Conservation (phyloP, 2,329 filamentous ascomycete species). For the Tolypocladium ophioglossoides region DNA sequence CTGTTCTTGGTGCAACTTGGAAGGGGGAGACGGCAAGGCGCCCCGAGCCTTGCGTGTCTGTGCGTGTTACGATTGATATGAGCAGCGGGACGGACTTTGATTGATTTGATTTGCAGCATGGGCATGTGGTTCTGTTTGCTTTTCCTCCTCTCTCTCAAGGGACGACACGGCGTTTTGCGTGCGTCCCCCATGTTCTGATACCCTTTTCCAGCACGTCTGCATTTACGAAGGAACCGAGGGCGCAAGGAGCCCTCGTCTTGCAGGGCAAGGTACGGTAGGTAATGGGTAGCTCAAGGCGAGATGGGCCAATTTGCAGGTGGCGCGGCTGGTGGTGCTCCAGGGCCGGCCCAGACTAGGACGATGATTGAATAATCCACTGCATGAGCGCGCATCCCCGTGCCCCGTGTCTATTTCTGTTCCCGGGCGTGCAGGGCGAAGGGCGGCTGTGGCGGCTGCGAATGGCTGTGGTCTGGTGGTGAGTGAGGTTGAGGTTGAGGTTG, state of each 20-base stretch:
- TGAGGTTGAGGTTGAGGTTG: neutral
- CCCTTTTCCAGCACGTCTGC: conserved; percentile 19
- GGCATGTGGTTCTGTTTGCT: conserved; percentile 2
- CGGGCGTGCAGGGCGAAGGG: neutral
- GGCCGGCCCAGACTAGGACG: neutral
- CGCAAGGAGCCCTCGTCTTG: neutral
- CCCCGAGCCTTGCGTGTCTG: neutral
- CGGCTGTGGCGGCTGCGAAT: neutral
- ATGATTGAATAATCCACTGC: neutral
- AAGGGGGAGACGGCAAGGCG: neutral
- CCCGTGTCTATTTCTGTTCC: too few relatives aligned
- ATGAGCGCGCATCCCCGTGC: neutral
- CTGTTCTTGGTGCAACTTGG: neutral
- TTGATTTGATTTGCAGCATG: conserved; percentile 1
- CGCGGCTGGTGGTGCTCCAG: neutral
- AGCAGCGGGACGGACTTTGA: neutral
- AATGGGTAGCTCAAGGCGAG: neutral
- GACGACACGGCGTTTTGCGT: conserved; percentile 17
- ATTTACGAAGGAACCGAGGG: conserved; percentile 8
- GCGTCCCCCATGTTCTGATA: conserved; percentile 20
- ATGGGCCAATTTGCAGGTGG: neutral
- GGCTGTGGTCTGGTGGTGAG: too few relatives aligned
- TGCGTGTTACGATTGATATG: conserved; percentile 3
- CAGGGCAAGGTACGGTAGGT: neutral
- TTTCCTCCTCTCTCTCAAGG: conserved; percentile 9